These are phyloP conservation scores for Blastosporella zonata DNA, from an alignment of 1,284 basidiomycete species.

Conservation along the genomic window DNA sequence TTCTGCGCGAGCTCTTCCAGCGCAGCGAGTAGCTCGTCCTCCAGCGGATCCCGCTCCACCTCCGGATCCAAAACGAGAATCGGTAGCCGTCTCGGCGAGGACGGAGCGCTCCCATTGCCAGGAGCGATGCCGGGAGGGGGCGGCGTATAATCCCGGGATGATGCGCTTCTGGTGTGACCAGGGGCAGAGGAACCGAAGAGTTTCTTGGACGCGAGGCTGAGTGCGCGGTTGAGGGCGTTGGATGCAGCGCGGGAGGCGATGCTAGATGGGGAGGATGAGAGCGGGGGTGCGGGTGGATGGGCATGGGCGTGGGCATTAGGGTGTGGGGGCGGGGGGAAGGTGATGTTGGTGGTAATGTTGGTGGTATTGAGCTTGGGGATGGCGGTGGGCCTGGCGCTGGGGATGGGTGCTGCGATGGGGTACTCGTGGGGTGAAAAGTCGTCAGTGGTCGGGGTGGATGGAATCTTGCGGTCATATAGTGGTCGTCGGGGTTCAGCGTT, in stretches of 20 bases:
- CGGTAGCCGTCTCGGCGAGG: conserved; percentile 51
- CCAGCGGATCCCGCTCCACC: conserved; percentile 65
- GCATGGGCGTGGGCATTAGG: conserved; percentile 25
- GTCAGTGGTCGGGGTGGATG: conserved; percentile 44
- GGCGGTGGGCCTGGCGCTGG: conserved; percentile 14
- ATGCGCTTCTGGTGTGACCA: conserved; percentile 35
- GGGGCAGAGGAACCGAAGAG: conserved; percentile 70
- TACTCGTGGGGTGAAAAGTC: conserved; percentile 32
- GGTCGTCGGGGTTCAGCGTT: conserved; percentile 55
- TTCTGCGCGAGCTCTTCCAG: conserved; percentile 94
- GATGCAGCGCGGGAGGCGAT: conserved; percentile 55
- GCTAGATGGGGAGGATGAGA: conserved; percentile 65
- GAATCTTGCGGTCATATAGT: conserved; percentile 48
- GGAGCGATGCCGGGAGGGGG: neutral
- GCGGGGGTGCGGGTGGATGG: conserved; percentile 37
- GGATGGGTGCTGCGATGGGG: conserved; percentile 22
- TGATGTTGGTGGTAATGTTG: conserved; percentile 36
- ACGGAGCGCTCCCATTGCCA: conserved; percentile 30
- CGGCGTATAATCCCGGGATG: conserved; percentile 30
- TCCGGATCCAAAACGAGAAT: conserved; percentile 45
- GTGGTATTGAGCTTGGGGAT: conserved; percentile 12
- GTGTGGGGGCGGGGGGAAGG: conserved; percentile 68
- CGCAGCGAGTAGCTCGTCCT: conserved; percentile 71
- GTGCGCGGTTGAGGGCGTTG: conserved; percentile 80
- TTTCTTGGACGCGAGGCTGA: conserved; percentile 88